Conservation (phyloP, 306 rosid species). For the Inga oerstediana region DNA sequence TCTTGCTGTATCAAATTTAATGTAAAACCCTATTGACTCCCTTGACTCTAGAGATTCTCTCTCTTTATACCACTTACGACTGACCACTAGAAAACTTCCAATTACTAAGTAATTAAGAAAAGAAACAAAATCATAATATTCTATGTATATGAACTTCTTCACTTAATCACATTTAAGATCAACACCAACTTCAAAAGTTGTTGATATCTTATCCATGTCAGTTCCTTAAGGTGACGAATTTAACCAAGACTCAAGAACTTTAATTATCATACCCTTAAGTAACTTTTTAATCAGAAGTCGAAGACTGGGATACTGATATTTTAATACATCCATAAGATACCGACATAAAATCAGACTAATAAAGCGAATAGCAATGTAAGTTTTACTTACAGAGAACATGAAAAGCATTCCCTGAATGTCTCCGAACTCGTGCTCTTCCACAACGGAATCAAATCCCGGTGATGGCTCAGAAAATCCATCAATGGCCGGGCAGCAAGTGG, state of each 20-base stretch:
- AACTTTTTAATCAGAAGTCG: neutral
- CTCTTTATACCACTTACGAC: neutral
- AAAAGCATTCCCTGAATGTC: constrained; percentile 87
- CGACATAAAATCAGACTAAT: neutral
- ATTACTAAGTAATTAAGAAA: neutral
- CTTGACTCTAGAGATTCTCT: neutral
- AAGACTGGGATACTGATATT: neutral
- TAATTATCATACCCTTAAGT: neutral
- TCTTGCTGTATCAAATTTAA: neutral
- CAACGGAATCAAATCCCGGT: constrained; percentile 54
- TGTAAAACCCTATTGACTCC: neutral
- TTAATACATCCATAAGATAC: neutral
- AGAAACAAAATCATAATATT: neutral
- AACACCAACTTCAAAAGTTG: neutral
- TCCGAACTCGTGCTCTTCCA: constrained; percentile 67
- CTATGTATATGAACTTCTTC: neutral
- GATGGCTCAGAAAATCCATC: constrained; percentile 36
- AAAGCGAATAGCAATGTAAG: neutral
- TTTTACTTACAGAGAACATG: constrained; percentile 85
- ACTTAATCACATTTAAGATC: neutral
- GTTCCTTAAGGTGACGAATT: neutral
- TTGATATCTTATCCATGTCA: neutral
- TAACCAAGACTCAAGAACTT: neutral
- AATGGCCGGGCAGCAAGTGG: constrained; percentile 38
- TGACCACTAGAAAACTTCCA: neutral